Base-by-base conservation (phyloP, 768 basidiomycete species). In the Macrolepiota albuminosa region DNA sequence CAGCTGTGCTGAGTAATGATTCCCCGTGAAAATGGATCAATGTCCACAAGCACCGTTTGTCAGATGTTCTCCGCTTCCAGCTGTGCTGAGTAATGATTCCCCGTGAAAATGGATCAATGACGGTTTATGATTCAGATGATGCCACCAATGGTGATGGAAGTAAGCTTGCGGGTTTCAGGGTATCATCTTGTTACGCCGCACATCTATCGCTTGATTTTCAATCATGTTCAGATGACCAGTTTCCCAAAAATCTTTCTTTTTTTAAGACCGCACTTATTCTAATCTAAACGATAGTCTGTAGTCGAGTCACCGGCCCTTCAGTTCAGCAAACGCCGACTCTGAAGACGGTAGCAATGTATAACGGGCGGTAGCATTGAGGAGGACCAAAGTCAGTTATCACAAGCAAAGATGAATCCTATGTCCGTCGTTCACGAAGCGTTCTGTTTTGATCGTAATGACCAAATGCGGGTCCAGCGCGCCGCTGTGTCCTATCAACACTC, bases 61-160 rank as follows among this genome's bases (percentile, higher is more conserved):
- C 50, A 53, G 47, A 50, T 49, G 55, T 59, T 47, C 33, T 14
- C 54, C 11, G 1, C 45, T 24, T 37, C 57, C 53, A 55, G 42
- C 36, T 43, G 16, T 40, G 53, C 40, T 61, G 55, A 64, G 54
- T 57, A 55, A 59, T 64, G 56, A 60, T 62, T 48, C 58, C 54
- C 45, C 24, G 45, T 24, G 57, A 53, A 21, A 49, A 56, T 58
- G 60, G 50, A 58, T 58, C 60, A 64, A 57, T 49, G 47, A 49
- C 37, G 46, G 21, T 48, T 48, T 36, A 56, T 58, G 57, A 21
- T n/a, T 11, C 29, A 29, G 29, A 61, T 61, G 58, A 11, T 33
- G 24, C 31, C 57, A 55, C 59, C 39, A 29, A 39, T 13, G 36
- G 26, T 37, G 40, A 39, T 45, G 49, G 57, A 55, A 54, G 48